These are phyloP conservation scores for Colletotrichum sp. DNA, from an alignment of 2,329 filamentous ascomycete genomes.

Conservation along the genomic window DNA sequence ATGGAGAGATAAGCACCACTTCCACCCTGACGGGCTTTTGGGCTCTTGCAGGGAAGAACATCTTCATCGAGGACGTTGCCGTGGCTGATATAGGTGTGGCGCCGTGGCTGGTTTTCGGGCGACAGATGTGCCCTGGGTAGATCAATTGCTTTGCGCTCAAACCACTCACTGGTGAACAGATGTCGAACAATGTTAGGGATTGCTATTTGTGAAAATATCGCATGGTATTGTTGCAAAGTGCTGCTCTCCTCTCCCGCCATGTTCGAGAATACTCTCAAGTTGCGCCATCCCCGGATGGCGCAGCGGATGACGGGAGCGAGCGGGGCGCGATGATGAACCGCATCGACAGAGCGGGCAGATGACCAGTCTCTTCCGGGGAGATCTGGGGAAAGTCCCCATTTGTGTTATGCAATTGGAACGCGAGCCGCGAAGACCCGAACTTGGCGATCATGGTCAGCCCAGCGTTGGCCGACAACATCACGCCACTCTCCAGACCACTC, in stretches of 20 bases:
- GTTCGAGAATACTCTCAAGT: neutral
- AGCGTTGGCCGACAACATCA: conserved; percentile 19
- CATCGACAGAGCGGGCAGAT: neutral
- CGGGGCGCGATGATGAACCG: neutral
- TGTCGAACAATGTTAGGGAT: fast-evolving
- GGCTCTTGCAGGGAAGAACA: neutral
- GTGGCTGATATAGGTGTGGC: neutral
- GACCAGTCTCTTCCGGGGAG: conserved; percentile 1
- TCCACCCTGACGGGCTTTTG: neutral
- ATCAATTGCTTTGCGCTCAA: too few relatives aligned
- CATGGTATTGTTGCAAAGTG: neutral
- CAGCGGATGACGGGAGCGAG: neutral
- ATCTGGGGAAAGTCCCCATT: conserved; percentile 1
- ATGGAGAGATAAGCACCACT: neutral
- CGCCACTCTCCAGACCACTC: neutral
- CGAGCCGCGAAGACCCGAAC: neutral
- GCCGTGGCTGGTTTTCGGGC: neutral
- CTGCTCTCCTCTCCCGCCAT: neutral
- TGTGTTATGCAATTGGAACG: neutral
- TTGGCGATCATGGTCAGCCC: conserved; percentile 12
- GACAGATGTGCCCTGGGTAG: neutral
- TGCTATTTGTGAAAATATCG: neutral
- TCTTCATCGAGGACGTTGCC: neutral
- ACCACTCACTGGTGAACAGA: too few relatives aligned
- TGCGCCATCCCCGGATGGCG: neutral